Evolutionary conservation across 1,284 basidiomycete species (phyloP), one percentile per base, ranked within the genome.

Genomic region (Papiliotrema terrestris): DNA sequence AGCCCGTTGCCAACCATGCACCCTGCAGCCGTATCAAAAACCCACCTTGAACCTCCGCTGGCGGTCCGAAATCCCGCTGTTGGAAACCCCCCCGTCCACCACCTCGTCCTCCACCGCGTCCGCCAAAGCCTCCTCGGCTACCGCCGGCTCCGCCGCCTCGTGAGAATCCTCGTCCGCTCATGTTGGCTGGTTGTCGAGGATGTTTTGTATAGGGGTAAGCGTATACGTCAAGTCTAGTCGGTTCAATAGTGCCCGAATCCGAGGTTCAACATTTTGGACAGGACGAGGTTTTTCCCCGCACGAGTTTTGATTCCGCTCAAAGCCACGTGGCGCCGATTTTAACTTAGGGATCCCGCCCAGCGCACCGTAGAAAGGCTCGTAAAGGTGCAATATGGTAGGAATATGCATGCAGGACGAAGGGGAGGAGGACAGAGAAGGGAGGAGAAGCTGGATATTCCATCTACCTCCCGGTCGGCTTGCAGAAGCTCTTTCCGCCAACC

Each of bases 21-120:
- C n/a, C n/a, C n/a, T n/a, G n/a, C n/a, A n/a, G n/a, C n/a, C n/a
- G n/a, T n/a, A n/a, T n/a, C n/a, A n/a, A 32, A 32, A n/a, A 72
- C 82, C 57, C 66, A 88, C 91, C 90, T 39, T 89, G 78, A 22
- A 94, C 90, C 51, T 82, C 83, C 55, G 91, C 89, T 54, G 91
- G 91, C 68, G 91, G 91, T 43, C 91, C 91, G 41, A 80, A 70
- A 69, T 90, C 87, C 52, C 86, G 80, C 59, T 85, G 84, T 58
- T 84, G 82, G 67, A 85, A 87, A 56, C 86, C 86, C 42, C 78
- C 78, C 54, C 78, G 68, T 43, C 76, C 76, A 48, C 77, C 76
- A 42, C 76, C 74, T 58, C 86, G 81, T 13, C 69, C 69, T 50
- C 74, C 73, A 41, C 72, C 57, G 15, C 63, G 56, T 47, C 74